These are phyloP conservation scores for Pinus taeda DNA, from an alignment of 75 land plant genomes.

Conservation along the genomic window DNA sequence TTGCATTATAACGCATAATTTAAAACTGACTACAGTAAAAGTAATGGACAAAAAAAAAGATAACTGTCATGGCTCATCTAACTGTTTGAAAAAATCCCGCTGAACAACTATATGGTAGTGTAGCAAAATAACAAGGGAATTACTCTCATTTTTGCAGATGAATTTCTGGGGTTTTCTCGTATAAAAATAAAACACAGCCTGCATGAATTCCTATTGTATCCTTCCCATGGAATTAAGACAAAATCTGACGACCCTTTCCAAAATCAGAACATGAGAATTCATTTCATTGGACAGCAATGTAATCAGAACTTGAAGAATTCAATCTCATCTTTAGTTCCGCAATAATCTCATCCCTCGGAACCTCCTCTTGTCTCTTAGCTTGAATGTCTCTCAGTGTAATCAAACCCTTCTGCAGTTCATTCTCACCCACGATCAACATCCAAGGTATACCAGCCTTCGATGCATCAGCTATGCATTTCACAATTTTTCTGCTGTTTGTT, in stretches of 20 bases:
- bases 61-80: background rate
- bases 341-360: constrained; percentile 42
- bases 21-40: background rate
- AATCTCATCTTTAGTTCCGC: constrained; percentile 38
- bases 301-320: constrained; percentile 1
- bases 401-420: constrained; percentile 50
- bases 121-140: background rate
- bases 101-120: background rate
- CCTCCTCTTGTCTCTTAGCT: constrained; percentile 22
- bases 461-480: constrained; percentile 51
- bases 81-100: background rate
- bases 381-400: constrained; percentile 48
- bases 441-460: constrained; percentile 48
- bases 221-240: background rate
- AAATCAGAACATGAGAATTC: background rate
- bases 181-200: background rate
- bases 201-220: background rate
- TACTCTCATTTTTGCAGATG: background rate
- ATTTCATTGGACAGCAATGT: constrained; percentile 8
- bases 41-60: background rate
- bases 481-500: constrained; percentile 25
- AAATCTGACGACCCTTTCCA: background rate
- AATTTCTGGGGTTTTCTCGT: background rate
- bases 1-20: background rate
- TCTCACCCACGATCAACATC: constrained; percentile 68